Evolutionary conservation across 441 rosid species (phyloP).

Genomic region (Populus hybrid): DNA sequence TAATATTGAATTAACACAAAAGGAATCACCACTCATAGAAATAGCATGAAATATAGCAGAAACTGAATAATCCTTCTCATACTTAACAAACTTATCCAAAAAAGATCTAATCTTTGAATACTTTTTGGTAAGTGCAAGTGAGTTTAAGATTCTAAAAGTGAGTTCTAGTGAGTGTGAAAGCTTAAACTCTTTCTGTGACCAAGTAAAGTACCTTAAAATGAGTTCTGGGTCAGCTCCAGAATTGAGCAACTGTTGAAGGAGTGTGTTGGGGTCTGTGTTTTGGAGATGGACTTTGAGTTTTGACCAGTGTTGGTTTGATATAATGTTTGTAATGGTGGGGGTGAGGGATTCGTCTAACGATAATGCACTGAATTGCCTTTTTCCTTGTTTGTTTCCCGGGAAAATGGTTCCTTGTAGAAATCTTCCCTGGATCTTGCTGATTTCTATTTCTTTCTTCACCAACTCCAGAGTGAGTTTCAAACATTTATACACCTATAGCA

Average conservation of each 20-base stretch:
- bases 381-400: slow-evolving; percentile 20
- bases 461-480: slow-evolving; percentile 64
- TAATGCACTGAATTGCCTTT: slow-evolving; percentile 29
- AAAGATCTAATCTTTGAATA: background rate
- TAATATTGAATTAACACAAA: slow-evolving; percentile 49
- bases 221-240: slow-evolving; percentile 53
- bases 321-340: slow-evolving; percentile 30
- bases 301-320: slow-evolving; percentile 66
- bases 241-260: slow-evolving; percentile 42
- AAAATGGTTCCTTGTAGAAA: slow-evolving; percentile 9
- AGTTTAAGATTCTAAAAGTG: slow-evolving; percentile 32
- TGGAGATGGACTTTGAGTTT: slow-evolving; percentile 40
- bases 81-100: background rate
- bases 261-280: slow-evolving; percentile 31
- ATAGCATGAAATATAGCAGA: slow-evolving; percentile 46
- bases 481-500: slow-evolving; percentile 71
- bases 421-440: slow-evolving; percentile 48
- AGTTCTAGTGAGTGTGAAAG: slow-evolving; percentile 31
- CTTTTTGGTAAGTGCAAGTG: slow-evolving; percentile 27
- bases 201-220: slow-evolving; percentile 37
- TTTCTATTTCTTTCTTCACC: slow-evolving; percentile 85
- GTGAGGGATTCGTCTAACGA: background rate
- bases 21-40: slow-evolving; percentile 43
- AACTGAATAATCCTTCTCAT: background rate
- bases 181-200: slow-evolving; percentile 48